Percentiles rank a stretch among this genome's conserved stretches.
These are phyloP conservation scores for Stephania japonica DNA, from an alignment of 164 flowering plant genomes.

Conservation along the genomic window DNA sequence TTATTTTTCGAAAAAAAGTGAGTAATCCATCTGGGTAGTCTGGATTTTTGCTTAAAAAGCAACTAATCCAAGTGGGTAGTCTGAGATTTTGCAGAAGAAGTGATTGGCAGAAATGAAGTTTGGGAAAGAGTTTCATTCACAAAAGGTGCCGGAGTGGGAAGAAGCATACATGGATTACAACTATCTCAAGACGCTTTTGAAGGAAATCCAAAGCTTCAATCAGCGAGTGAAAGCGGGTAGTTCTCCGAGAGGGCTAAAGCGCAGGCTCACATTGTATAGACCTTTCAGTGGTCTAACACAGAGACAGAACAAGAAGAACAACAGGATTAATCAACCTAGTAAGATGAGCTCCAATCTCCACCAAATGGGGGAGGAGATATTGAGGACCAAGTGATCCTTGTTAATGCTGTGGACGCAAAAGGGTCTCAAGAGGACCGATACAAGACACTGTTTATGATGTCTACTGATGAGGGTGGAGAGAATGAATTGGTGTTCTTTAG, in stretches of 20 bases:
- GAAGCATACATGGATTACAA: conserved; percentile 57
- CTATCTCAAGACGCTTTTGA: conserved; percentile 18
- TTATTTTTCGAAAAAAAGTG: no score
- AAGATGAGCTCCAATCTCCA: not conserved
- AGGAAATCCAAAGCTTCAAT: conserved; percentile 11
- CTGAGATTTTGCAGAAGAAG: no score
- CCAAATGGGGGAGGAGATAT: not conserved
- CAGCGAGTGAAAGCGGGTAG: not conserved
- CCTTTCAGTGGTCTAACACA: conserved; percentile 24
- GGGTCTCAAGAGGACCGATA: conserved; percentile 9
- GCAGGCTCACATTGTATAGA: conserved; percentile 14
- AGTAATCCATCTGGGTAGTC: no score
- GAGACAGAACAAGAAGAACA: not conserved
- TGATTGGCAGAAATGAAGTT: conserved; percentile 55
- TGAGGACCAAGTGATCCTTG: conserved; percentile 20
- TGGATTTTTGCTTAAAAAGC: no score
- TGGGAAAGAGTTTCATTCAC: conserved; percentile 54
- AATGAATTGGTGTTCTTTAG: conserved; percentile 44
- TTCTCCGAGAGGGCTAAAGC: not conserved
- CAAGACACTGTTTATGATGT: conserved; percentile 47
- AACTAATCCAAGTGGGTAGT: no score
- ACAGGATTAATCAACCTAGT: not conserved
- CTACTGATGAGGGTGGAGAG: conserved; percentile 48
- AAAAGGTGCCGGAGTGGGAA: conserved; percentile 82
- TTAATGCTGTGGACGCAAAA: conserved; percentile 5